A percentile compares a stretch with the other conserved stretches of the same genome.
phyloP scores from a whole-genome alignment of 352 stramenopile genomes.

The Phytopythium kandeliae region DNA sequence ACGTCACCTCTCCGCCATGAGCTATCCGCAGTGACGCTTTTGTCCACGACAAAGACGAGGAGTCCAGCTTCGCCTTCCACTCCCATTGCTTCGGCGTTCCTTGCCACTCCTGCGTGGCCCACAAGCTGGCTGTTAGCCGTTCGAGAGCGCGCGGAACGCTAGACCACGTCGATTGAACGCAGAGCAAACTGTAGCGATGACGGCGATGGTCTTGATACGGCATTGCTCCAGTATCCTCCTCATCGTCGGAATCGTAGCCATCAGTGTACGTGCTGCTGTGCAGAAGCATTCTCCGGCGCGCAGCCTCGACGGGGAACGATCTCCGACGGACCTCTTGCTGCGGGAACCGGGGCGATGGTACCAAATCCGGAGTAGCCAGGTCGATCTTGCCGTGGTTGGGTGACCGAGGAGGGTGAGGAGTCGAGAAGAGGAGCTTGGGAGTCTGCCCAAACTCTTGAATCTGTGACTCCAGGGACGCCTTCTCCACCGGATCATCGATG shows the following conservation, averaged over 20 bases:
- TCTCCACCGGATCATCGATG: conserved; percentile 85
- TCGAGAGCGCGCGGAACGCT: conserved; percentile 17
- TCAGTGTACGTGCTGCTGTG: conserved; percentile 20
- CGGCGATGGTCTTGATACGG: conserved; percentile 5
- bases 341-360: conserved; percentile 32
- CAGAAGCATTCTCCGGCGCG: not conserved
- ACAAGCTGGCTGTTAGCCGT: not conserved
- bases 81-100: conserved; percentile 52
- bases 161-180: conserved; percentile 34
- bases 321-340: conserved; percentile 15
- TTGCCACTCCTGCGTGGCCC: conserved; percentile 27
- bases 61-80: conserved; percentile 37
- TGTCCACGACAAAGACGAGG: conserved; percentile 39
- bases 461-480: conserved; percentile 90
- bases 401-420: conserved; percentile 53
- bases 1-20: conserved; percentile 65
- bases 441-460: conserved; percentile 93
- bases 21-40: conserved; percentile 27
- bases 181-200: conserved; percentile 30
- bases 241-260: conserved; percentile 32
- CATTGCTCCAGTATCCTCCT: conserved; percentile 5
- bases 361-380: conserved; percentile 42
- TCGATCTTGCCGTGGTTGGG: conserved; percentile 39
- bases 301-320: conserved; percentile 8
- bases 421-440: conserved; percentile 72